Percentiles rank a stretch among this genome's conserved stretches.
Evolutionary conservation across 148 eudicot genomes (phyloP).

Genomic region (Diospyros kaki): DNA sequence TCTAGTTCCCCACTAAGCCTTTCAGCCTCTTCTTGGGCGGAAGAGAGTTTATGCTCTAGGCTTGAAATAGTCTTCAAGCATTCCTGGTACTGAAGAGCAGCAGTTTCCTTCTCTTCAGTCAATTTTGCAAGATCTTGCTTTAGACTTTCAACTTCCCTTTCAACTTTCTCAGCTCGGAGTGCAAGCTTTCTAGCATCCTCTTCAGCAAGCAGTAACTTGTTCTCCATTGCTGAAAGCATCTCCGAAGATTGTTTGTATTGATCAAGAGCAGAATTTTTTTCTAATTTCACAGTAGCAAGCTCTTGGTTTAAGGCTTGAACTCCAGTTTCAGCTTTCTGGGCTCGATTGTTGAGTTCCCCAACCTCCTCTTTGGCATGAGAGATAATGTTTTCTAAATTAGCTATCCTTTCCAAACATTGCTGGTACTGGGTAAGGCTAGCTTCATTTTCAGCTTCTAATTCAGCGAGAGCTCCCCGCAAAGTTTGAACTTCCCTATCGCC

Average conservation of each 20-base stretch:
- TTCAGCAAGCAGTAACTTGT: constrained; percentile 57
- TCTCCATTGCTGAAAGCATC: constrained; percentile 63
- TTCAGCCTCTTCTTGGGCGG: constrained; percentile 52
- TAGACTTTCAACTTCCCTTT: constrained; percentile 63
- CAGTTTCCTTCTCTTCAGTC: constrained; percentile 71
- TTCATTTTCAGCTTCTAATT: constrained; percentile 76
- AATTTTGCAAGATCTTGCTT: constrained; percentile 50
- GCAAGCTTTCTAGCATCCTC: constrained; percentile 47
- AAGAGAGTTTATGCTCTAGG: constrained; percentile 52
- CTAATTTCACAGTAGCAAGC: constrained; percentile 45
- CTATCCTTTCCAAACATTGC: constrained; percentile 54
- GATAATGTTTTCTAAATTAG: constrained; percentile 45
- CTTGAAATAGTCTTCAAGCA: constrained; percentile 60
- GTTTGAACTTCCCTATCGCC: constrained; percentile 66
- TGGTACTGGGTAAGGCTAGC: constrained; percentile 61
- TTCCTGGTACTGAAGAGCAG: constrained; percentile 45
- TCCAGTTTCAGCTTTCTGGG: constrained; percentile 54
- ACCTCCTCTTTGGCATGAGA: constrained; percentile 49
- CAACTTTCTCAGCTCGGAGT: constrained; percentile 65
- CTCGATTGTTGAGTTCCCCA: constrained; percentile 38
- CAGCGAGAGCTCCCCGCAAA: constrained; percentile 55
- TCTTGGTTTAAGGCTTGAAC: constrained; percentile 40
- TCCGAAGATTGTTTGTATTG: constrained; percentile 68
- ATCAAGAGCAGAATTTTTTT: constrained; percentile 56
- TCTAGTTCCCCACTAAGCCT: constrained; percentile 63